Percentiles rank a stretch among this genome's conserved stretches.
These are phyloP conservation scores for Phyllostachys edulis DNA, from an alignment of 176 grass and related monocot genomes.

Conservation along the genomic window DNA sequence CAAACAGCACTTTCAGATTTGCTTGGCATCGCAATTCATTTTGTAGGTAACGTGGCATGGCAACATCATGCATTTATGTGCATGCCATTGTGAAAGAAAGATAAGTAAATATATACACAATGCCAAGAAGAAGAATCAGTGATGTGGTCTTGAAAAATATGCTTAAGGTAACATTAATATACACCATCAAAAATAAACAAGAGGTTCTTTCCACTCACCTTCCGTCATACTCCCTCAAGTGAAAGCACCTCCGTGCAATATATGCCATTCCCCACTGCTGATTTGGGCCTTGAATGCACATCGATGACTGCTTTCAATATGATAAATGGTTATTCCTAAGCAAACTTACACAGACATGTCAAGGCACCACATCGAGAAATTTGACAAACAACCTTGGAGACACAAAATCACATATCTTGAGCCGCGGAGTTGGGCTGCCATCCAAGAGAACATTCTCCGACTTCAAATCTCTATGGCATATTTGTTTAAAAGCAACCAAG, in stretches of 20 bases:
- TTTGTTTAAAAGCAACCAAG: slow-evolving; percentile 63
- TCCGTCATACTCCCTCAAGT: slow-evolving; percentile 68
- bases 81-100: slow-evolving; percentile 11
- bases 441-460: slow-evolving; percentile 78
- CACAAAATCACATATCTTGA: slow-evolving; percentile 89
- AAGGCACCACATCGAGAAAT: not conserved
- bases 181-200: slow-evolving; percentile 2
- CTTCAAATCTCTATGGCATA: slow-evolving; percentile 90
- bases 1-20: slow-evolving; percentile 5
- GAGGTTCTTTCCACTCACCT: slow-evolving; percentile 48
- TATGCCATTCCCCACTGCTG: slow-evolving; percentile 83
- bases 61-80: slow-evolving; percentile 2
- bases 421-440: slow-evolving; percentile 54
- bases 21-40: not conserved
- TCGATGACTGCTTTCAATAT: slow-evolving; percentile 61
- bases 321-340: not conserved
- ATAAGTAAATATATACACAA: not conserved
- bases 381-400: slow-evolving; percentile 61
- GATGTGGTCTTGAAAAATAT: not conserved
- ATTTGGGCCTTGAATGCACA: slow-evolving; percentile 89
- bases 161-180: slow-evolving; percentile 16
- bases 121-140: slow-evolving; percentile 14
- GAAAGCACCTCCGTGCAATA: slow-evolving; percentile 74
- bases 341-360: not conserved
- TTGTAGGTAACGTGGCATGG: not conserved